phyloP scores from a whole-genome alignment of 768 basidiomycete species.

The Leucocoprinus leucothites region DNA sequence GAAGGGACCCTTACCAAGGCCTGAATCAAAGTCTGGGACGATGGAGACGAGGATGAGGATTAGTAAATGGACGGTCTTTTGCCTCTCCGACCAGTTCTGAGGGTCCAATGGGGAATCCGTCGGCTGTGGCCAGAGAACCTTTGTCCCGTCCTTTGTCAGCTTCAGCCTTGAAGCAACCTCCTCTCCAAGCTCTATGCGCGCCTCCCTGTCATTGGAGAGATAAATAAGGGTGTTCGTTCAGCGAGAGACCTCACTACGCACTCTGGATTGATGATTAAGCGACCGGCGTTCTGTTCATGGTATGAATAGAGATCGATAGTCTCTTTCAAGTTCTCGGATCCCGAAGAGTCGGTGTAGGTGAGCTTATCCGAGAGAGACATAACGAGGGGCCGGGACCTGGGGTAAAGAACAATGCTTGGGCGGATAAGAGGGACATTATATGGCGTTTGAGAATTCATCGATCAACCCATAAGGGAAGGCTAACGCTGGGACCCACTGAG shows the following conservation, averaged over 20 bases:
- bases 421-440: neutral
- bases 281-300: conserved; percentile 54
- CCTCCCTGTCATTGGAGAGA: conserved; percentile 42
- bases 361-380: conserved; percentile 12
- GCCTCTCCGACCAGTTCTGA: conserved; percentile 57
- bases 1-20: conserved; percentile 42
- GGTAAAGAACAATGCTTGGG: neutral
- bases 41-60: conserved; percentile 64
- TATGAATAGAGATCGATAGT: conserved; percentile 35
- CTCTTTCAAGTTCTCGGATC: conserved; percentile 3
- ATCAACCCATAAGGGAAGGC: neutral
- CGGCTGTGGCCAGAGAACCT: conserved; percentile 70
- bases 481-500: neutral
- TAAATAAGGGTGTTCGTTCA: neutral
- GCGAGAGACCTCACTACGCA: conserved; percentile 24
- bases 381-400: neutral
- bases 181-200: conserved; percentile 58
- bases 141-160: conserved; percentile 51
- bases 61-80: conserved; percentile 54
- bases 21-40: conserved; percentile 67
- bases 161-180: conserved; percentile 52
- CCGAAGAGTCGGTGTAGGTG: conserved; percentile 15
- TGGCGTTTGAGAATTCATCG: neutral
- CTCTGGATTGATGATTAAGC: conserved; percentile 61
- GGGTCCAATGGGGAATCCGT: conserved; percentile 61